Evolutionary conservation across 2,329 filamentous ascomycete species (phyloP), one percentile per base, ranked within the genome.

Genomic region (Sclerotinia glacialis): DNA sequence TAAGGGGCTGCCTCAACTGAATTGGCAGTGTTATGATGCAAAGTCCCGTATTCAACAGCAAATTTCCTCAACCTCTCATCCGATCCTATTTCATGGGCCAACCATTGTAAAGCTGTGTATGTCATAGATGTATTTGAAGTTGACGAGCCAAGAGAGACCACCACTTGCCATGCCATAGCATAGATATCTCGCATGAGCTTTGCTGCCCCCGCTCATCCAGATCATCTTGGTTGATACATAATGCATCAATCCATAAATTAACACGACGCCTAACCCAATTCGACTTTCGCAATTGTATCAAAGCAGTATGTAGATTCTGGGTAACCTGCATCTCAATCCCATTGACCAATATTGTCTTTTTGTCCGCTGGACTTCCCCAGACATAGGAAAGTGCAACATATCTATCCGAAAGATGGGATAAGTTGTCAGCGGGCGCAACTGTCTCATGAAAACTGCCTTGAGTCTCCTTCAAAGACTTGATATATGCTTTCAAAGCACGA

Each of bases 151-250:
- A 64, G 65, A 5, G 31, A 65, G 2, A 53, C 34, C 4, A 67
- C 53, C 18, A 66, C 55, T 40, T 66, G 53, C 66, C 55, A 59
- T 21, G 66, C 64, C 23, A 23, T 54, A 7, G 23, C 31, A 68
- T 69, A 68, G 1, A 69, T 50, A 26, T 64, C 42, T 54, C 50
- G 34, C 68, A 69, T 69, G 14, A 63, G 59, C 28, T 50, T 53
- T 69, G 67, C 18, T 68, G 31, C 14, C 52, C 59, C 26, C 66
- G 62, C 53, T 69, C 67, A 37, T 59, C 40, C 18, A 64, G 12
- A 55, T 69, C 67, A 31, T 54, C 44, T 50, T 69, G 68, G 16
- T 68, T 69, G 47, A 69, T 69, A 42, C 67, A 69, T 12, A 68
- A 23, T 9, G 63, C 68, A 56, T 69, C 63, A 9, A 65, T 56